Evolutionary conservation across 2,329 filamentous ascomycete species (phyloP).

Genomic region (Cladophialophora exuberans): DNA sequence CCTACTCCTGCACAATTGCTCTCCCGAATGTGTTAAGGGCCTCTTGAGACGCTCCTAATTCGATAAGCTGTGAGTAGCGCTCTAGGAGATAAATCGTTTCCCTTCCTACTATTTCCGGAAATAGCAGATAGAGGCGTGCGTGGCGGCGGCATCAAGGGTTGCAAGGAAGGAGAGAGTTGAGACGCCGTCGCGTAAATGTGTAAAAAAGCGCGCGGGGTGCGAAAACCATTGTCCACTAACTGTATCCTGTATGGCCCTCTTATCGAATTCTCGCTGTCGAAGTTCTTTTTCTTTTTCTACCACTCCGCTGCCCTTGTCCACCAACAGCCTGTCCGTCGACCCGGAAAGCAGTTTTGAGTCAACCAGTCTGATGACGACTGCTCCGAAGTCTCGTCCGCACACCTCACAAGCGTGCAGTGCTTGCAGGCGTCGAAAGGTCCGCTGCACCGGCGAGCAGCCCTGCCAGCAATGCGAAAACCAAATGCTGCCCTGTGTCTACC

Average conservation of each 20-base stretch:
- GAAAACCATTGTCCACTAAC: no score
- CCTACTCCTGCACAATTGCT: neutral
- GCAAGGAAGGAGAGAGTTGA: neutral
- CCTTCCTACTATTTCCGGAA: neutral
- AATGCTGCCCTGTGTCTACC: neutral
- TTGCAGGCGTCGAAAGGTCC: constrained; percentile 1
- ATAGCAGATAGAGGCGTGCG: neutral
- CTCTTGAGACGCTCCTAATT: neutral
- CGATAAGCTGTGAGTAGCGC: neutral
- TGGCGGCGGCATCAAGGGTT: neutral
- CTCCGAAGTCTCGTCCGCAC: neutral
- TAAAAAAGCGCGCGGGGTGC: neutral
- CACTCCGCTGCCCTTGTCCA: no score
- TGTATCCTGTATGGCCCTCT: no score
- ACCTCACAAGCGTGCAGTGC: neutral
- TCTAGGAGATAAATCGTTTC: neutral
- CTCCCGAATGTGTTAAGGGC: neutral
- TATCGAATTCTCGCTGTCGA: neutral
- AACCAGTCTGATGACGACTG: no score
- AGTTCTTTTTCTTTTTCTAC: neutral
- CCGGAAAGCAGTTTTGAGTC: no score
- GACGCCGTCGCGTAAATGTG: neutral
- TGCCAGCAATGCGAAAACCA: neutral
- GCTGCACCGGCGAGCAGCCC: constrained; percentile 1
- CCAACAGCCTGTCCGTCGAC: no score